Conservation (phyloP, 1,139 yeast species). For the Protomyces gravidus region DNA sequence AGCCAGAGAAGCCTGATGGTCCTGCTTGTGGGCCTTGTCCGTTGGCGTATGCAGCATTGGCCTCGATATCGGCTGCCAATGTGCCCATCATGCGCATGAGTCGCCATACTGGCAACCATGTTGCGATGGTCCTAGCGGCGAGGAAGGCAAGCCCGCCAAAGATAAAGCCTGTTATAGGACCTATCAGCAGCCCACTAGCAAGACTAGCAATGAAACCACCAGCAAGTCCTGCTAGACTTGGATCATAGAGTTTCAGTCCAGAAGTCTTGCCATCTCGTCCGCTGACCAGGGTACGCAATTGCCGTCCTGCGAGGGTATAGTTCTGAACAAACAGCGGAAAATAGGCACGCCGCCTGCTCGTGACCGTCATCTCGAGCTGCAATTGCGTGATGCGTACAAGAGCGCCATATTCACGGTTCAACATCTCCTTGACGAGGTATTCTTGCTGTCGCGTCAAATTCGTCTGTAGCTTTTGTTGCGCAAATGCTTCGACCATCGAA, state of each 20-base stretch:
- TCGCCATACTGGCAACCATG: constrained; percentile 18
- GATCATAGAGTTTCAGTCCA: constrained; percentile 20
- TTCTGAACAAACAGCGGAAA: constrained; percentile 11
- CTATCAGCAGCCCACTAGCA: constrained; percentile 1
- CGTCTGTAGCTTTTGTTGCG: constrained; percentile 14
- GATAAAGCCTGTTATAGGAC: constrained; percentile 9
- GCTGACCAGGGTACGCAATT: constrained; percentile 12
- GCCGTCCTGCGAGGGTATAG: constrained; percentile 2
- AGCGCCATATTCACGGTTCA: constrained; percentile 24
- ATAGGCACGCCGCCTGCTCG: neutral
- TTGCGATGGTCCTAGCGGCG: constrained; percentile 11
- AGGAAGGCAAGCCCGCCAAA: constrained; percentile 4
- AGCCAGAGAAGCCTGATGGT: constrained; percentile 9
- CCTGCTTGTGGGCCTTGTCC: neutral
- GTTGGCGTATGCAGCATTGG: neutral
- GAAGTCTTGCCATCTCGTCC: constrained; percentile 12
- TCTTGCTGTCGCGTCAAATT: constrained; percentile 6
- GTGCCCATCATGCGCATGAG: constrained; percentile 18
- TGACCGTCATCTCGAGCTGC: constrained; percentile 6
- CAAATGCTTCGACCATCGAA: constrained; percentile 7
- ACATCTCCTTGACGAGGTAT: constrained; percentile 18
- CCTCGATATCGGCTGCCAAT: constrained; percentile 21
- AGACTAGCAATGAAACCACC: constrained; percentile 1
- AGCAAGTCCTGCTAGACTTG: constrained; percentile 7
- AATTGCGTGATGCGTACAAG: constrained; percentile 21